phyloP scores from a whole-genome alignment of 805 yeast genomes.

The Starmerella lactis-condensi region DNA sequence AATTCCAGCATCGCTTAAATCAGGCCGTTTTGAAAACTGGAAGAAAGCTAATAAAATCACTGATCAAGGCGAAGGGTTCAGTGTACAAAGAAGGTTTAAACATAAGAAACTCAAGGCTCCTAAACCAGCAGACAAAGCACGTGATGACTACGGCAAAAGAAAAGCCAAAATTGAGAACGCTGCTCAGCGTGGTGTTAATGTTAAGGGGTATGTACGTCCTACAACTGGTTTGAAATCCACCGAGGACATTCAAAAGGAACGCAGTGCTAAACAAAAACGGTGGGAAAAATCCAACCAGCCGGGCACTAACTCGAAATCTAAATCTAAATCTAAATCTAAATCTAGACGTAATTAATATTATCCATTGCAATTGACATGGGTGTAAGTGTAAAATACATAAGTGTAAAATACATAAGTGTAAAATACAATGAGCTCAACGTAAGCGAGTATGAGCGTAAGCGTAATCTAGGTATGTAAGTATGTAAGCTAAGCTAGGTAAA shows the following conservation, averaged over 20 bases:
- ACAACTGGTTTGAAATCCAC: constrained; percentile 43
- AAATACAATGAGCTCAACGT: no score
- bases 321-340: no score
- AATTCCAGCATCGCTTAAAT: constrained; percentile 76
- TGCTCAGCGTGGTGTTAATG: constrained; percentile 47
- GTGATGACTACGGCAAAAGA: constrained; percentile 73
- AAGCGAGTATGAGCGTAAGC: no score
- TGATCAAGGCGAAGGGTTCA: constrained; percentile 35
- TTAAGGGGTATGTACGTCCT: constrained; percentile 32
- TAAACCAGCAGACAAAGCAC: constrained; percentile 67
- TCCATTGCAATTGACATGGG: no score
- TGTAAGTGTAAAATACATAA: no score
- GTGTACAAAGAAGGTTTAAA: constrained; percentile 35
- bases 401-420: no score
- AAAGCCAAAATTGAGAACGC: constrained; percentile 70
- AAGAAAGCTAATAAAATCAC: constrained; percentile 43
- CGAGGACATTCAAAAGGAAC: constrained; percentile 60
- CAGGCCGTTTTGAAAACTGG: constrained; percentile 91
- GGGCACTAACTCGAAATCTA: no score
- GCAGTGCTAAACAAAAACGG: constrained; percentile 51
- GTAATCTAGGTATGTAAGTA: not conserved
- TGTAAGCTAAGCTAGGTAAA: not conserved
- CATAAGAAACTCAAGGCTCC: constrained; percentile 70
- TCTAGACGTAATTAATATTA: no score
- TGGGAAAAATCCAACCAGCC: constrained; percentile 37